Evolutionary conservation across 164 flowering plant species (phyloP).

Genomic region (Chimonanthus salicifolius): DNA sequence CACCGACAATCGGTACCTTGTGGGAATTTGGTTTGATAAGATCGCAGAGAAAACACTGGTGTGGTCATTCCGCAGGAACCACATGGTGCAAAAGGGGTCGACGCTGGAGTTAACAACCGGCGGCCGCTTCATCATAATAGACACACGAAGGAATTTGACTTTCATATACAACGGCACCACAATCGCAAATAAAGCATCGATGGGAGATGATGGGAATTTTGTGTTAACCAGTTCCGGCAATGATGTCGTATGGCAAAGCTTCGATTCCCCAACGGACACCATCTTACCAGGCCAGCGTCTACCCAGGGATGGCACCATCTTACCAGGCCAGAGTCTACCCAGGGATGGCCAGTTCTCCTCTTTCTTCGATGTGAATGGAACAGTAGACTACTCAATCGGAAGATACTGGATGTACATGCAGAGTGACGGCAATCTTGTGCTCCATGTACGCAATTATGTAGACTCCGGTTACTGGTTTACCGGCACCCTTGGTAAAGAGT

Average conservation of each 20-base stretch:
- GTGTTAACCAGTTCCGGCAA: slow-evolving; percentile 16
- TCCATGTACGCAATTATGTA: slow-evolving; percentile 8
- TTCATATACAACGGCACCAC: slow-evolving; percentile 5
- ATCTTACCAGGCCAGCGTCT: too few relatives aligned
- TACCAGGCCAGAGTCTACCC: slow-evolving; percentile 18
- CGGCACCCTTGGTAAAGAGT: background rate
- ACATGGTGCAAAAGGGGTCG: slow-evolving; percentile 18
- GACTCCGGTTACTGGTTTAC: slow-evolving; percentile 24
- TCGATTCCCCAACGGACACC: slow-evolving; percentile 25
- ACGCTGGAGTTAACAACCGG: slow-evolving; percentile 5
- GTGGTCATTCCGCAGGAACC: slow-evolving; percentile 30
- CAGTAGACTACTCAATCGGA: slow-evolving; percentile 15
- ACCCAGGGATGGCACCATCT: background rate
- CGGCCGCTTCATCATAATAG: slow-evolving; percentile 15
- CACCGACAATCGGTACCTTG: slow-evolving; percentile 11
- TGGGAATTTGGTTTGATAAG: slow-evolving; percentile 31
- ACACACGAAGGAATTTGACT: background rate
- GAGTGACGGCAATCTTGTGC: slow-evolving; percentile 20
- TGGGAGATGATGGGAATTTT: slow-evolving; percentile 27
- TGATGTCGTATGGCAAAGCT: slow-evolving; percentile 19
- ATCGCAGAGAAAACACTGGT: slow-evolving; percentile 21
- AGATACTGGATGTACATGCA: slow-evolving; percentile 24
- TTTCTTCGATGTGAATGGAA: slow-evolving; percentile 7
- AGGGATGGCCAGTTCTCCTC: slow-evolving; percentile 5
- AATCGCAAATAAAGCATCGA: slow-evolving; percentile 10